These are phyloP conservation scores for Thalassiosira ordinaria DNA, from an alignment of 352 stramenopile genomes.

Conservation along the genomic window DNA sequence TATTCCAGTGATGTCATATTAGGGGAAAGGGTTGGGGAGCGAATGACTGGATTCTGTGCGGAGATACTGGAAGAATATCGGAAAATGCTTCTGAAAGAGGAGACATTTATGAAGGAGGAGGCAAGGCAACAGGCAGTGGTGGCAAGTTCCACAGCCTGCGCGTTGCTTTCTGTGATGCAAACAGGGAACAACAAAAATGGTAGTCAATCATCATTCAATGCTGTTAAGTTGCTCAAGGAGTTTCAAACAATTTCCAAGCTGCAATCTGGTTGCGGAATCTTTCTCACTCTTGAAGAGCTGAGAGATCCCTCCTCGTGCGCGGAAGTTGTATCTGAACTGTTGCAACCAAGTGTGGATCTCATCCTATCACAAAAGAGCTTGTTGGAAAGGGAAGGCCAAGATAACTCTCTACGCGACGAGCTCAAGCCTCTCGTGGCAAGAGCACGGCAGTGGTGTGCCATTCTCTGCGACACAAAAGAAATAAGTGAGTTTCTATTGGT, in stretches of 20 bases:
- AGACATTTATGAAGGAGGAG: constrained; percentile 23
- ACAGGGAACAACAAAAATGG: background rate
- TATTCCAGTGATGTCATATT: constrained; percentile 56
- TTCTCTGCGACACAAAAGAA: constrained; percentile 52
- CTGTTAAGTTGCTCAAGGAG: constrained; percentile 40
- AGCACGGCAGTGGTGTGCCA: constrained; percentile 57
- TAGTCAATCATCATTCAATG: background rate
- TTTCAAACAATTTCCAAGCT: constrained; percentile 62
- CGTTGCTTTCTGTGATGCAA: constrained; percentile 57
- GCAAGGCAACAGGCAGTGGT: constrained; percentile 42
- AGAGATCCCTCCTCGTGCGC: constrained; percentile 37
- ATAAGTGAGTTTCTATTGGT: too few relatives aligned
- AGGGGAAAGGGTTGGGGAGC: constrained; percentile 58
- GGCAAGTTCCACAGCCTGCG: constrained; percentile 48
- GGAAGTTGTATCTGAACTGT: constrained; percentile 41
- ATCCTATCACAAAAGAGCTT: constrained; percentile 28
- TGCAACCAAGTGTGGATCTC: constrained; percentile 48
- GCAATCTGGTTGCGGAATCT: constrained; percentile 55
- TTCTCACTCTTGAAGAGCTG: constrained; percentile 51
- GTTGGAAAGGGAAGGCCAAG: constrained; percentile 21
- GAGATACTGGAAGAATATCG: constrained; percentile 63
- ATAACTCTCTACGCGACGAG: constrained; percentile 31
- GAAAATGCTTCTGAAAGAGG: constrained; percentile 33
- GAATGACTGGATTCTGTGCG: constrained; percentile 59
- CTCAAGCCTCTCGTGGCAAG: constrained; percentile 42